Percentiles rank a stretch among this genome's conserved stretches.
These are phyloP conservation scores for Xylaria hypoxylon DNA, from an alignment of 2,329 filamentous ascomycete genomes.

Conservation along the genomic window DNA sequence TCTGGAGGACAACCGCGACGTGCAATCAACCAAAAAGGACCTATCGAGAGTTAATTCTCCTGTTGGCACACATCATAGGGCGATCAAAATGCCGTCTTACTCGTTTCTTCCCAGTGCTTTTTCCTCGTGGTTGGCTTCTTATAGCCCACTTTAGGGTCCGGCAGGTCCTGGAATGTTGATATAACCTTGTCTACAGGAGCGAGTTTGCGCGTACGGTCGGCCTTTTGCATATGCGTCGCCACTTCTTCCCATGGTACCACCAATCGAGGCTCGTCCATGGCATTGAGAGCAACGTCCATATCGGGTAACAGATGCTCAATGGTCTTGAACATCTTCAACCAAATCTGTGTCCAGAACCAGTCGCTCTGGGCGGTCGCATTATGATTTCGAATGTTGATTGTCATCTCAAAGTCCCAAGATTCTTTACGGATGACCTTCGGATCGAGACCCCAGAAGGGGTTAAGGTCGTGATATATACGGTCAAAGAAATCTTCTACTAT, in stretches of 20 bases:
- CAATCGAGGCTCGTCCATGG: slow-evolving; percentile 74
- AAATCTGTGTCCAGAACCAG: slow-evolving; percentile 70
- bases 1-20: slow-evolving; percentile 71
- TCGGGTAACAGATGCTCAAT: slow-evolving; percentile 70
- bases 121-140: slow-evolving; percentile 51
- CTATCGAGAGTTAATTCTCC: slow-evolving; percentile 47
- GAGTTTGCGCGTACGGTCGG: slow-evolving; percentile 61
- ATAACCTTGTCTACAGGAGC: slow-evolving; percentile 58
- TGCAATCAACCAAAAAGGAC: slow-evolving; percentile 68
- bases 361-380: slow-evolving; percentile 63
- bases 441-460: slow-evolving; percentile 67
- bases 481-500: slow-evolving; percentile 64
- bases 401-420: slow-evolving; percentile 68
- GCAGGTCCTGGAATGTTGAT: slow-evolving; percentile 58
- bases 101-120: slow-evolving; percentile 64
- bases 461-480: slow-evolving; percentile 64
- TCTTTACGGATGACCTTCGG: slow-evolving; percentile 63
- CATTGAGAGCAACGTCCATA: slow-evolving; percentile 75
- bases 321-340: slow-evolving; percentile 64
- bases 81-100: slow-evolving; percentile 50
- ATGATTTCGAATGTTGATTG: slow-evolving; percentile 67
- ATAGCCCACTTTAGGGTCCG: slow-evolving; percentile 54
- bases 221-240: slow-evolving; percentile 63
- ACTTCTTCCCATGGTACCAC: slow-evolving; percentile 74
- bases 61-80: neutral